Percentiles rank a stretch among this genome's conserved stretches.
phyloP scores from a whole-genome alignment of 2,329 filamentous ascomycete genomes.

The Macrophomina tecta region DNA sequence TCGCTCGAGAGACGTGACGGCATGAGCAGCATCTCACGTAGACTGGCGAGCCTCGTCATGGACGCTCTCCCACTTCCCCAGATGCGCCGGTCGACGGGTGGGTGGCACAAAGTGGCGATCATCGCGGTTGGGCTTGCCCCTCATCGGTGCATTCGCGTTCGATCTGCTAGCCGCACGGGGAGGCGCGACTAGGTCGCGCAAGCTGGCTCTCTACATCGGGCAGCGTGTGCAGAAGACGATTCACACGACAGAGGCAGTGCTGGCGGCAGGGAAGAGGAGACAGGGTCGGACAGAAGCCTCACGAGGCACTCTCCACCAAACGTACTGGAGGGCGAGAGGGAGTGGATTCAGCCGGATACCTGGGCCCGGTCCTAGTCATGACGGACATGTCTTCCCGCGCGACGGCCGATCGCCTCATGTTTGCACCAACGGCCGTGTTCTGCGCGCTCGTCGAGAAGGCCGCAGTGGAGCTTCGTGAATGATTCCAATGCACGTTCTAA shows the following conservation, averaged over 20 bases:
- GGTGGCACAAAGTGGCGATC: conserved; percentile 16
- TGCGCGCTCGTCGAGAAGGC: neutral
- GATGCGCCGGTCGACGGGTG: neutral
- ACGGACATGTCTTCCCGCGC: neutral
- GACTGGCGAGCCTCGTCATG: conserved; percentile 8
- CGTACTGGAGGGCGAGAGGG: neutral
- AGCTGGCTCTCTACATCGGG: neutral
- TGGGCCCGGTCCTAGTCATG: neutral
- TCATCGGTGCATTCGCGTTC: neutral
- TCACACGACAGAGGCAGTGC: conserved; percentile 5
- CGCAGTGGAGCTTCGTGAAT: conserved; percentile 1
- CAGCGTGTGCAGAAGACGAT: neutral
- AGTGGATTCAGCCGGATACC: neutral
- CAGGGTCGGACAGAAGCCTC: neutral
- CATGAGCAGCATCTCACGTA: conserved; percentile 10
- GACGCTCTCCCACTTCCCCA: neutral
- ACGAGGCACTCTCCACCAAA: neutral
- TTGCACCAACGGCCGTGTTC: neutral
- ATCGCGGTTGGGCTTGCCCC: neutral
- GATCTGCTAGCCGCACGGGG: neutral
- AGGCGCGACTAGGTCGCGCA: neutral
- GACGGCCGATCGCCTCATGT: neutral
- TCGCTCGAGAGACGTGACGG: conserved; percentile 1
- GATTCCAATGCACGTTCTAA: conserved; percentile 6
- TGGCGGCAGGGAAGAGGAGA: neutral